phyloP scores from a whole-genome alignment of 2,329 filamentous ascomycete species.

The Aspergillus calidoustus region DNA sequence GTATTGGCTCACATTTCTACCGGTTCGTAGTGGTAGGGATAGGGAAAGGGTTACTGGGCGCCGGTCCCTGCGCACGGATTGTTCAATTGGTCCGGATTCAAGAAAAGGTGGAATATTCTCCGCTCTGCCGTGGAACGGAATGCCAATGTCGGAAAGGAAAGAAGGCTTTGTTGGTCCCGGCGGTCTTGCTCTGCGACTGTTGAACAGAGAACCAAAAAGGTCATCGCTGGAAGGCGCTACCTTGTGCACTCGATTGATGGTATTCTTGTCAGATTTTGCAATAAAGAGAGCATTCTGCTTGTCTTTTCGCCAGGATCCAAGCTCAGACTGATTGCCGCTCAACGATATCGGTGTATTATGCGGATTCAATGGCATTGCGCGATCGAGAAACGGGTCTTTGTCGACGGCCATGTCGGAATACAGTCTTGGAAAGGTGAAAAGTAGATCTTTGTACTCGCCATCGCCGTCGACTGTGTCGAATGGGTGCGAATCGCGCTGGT shows the following conservation, averaged over 20 bases:
- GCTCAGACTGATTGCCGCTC: constrained; percentile 12
- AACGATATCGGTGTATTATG: constrained; percentile 18
- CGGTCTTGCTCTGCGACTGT: constrained; percentile 9
- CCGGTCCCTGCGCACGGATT: not conserved
- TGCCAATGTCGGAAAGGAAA: constrained; percentile 14
- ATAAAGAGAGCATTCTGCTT: not conserved
- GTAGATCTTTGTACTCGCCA: not conserved
- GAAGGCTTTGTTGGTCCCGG: constrained; percentile 22
- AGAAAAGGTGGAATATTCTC: constrained; percentile 8
- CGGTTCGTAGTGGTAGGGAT: constrained; percentile 2
- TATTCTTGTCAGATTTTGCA: not conserved
- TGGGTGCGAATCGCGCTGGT: not conserved
- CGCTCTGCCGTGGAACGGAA: not conserved
- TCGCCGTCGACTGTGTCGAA: not conserved
- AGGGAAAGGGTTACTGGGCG: not conserved
- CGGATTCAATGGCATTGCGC: constrained; percentile 13
- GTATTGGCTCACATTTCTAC: not conserved
- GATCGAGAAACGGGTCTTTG: constrained; percentile 11
- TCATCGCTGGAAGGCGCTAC: not conserved
- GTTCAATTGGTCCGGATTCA: not conserved
- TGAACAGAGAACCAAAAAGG: not conserved
- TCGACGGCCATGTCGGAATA: constrained; percentile 2
- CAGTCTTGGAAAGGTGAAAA: not conserved
- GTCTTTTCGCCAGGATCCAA: not conserved
- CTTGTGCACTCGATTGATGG: not conserved